Percentiles rank a stretch among this genome's conserved stretches.
These are phyloP conservation scores for Nicotiana knightiana DNA, from an alignment of 257 asterid genomes.

Conservation along the genomic window DNA sequence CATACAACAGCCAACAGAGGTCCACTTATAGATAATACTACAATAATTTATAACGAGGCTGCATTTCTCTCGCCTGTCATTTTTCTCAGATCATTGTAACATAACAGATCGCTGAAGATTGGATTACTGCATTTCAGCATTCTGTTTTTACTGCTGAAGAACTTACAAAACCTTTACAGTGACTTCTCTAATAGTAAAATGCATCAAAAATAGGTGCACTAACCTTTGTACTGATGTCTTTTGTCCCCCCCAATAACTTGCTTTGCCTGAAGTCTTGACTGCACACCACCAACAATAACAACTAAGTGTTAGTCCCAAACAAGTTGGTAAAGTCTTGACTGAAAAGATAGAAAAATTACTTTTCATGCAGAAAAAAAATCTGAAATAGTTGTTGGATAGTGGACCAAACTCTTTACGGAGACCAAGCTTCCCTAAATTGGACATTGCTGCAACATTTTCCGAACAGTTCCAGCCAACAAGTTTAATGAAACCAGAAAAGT, in stretches of 20 bases:
- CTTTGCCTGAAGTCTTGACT: conserved; percentile 98
- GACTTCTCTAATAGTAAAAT: neutral
- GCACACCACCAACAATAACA: conserved; percentile 8
- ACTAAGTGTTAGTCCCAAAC: too few species aligned
- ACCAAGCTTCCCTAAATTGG: neutral
- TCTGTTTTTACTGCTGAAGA: neutral
- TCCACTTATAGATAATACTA: neutral
- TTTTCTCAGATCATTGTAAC: neutral
- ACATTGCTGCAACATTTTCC: neutral
- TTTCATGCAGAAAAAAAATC: neutral
- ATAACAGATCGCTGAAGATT: neutral
- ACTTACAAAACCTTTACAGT: neutral
- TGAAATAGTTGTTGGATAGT: neutral
- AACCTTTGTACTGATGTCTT: conserved; percentile 81
- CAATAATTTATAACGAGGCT: neutral
- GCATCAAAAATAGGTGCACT: neutral
- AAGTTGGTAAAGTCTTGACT: too few species aligned
- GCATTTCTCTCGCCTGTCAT: neutral
- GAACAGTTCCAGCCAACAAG: neutral
- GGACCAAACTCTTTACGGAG: neutral
- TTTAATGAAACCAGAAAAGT: neutral
- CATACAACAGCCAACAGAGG: neutral
- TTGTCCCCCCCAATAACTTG: conserved; percentile 58
- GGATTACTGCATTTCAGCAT: neutral
- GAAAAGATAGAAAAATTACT: conserved; percentile 9